Percentiles rank a stretch among this genome's conserved stretches.
Conservation (phyloP, 2,329 filamentous ascomycete species). For the Talaromyces sp. region DNA sequence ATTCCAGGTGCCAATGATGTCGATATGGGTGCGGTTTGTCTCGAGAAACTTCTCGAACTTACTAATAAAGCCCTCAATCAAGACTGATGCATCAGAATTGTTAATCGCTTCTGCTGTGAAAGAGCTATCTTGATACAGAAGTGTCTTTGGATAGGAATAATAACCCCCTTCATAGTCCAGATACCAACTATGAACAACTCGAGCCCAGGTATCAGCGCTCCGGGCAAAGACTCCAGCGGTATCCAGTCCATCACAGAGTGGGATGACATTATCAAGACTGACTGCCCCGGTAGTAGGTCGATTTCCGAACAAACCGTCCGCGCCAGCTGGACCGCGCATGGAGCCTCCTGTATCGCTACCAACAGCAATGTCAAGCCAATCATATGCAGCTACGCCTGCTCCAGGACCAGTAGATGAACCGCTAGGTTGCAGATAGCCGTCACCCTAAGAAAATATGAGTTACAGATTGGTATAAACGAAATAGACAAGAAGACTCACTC, state of each 20-base stretch:
- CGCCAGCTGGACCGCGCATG: slow-evolving; percentile 48
- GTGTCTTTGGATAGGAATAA: neutral
- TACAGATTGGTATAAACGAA: neutral
- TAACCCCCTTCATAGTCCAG: neutral
- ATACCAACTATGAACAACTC: neutral
- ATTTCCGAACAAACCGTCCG: slow-evolving; percentile 54
- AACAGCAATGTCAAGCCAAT: slow-evolving; percentile 44
- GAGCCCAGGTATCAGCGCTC: neutral
- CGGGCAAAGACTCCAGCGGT: neutral
- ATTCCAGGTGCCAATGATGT: neutral
- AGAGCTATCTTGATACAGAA: neutral
- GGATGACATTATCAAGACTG: slow-evolving; percentile 21
- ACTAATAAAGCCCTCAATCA: neutral
- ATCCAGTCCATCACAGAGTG: neutral
- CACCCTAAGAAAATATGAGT: slow-evolving; percentile 38
- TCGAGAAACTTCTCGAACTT: neutral
- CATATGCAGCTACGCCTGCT: slow-evolving; percentile 41
- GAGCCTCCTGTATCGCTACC: slow-evolving; percentile 23
- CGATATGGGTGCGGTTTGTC: neutral
- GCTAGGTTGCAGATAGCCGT: slow-evolving; percentile 47
- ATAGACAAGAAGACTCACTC: neutral
- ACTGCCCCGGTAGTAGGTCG: slow-evolving; percentile 51
- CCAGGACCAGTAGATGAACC: slow-evolving; percentile 43
- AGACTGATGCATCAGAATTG: neutral
- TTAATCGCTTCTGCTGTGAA: neutral